phyloP scores from a whole-genome alignment of 306 rosid species.

The Trifolium fragiferum region DNA sequence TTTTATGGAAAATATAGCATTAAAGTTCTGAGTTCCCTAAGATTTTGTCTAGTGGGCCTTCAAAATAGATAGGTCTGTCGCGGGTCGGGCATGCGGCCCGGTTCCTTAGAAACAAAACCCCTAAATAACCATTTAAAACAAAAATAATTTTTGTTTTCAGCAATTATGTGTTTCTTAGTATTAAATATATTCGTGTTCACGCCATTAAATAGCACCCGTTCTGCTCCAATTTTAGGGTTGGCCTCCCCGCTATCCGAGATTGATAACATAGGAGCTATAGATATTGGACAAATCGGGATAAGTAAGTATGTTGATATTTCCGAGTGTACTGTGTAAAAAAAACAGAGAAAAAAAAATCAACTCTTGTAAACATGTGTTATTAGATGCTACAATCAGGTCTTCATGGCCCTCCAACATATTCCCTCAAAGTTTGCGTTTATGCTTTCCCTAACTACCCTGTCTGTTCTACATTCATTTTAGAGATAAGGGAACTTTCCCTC shows the following conservation, averaged over 20 bases:
- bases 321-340: neutral
- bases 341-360: neutral
- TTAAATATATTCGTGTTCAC: no score
- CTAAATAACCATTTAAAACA: no score
- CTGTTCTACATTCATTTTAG: slow-evolving; percentile 2
- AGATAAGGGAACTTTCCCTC: neutral
- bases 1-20: slow-evolving; percentile 13
- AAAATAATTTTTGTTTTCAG: no score
- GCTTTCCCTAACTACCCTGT: slow-evolving; percentile 6
- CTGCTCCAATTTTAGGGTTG: no score
- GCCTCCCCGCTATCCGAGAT: no score
- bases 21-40: neutral
- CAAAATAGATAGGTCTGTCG: no score
- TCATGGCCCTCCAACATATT: slow-evolving; percentile 11
- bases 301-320: neutral
- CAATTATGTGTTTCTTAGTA: no score
- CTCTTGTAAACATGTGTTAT: neutral
- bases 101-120: no score
- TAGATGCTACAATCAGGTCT: slow-evolving; percentile 24
- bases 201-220: no score
- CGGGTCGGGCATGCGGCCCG: no score
- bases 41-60: slow-evolving; percentile 6
- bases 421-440: slow-evolving; percentile 6
- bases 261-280: slow-evolving; percentile 5
- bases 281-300: slow-evolving; percentile 19